Conservation (phyloP, 768 basidiomycete genomes). For the Kwoniella heveanensis region DNA sequence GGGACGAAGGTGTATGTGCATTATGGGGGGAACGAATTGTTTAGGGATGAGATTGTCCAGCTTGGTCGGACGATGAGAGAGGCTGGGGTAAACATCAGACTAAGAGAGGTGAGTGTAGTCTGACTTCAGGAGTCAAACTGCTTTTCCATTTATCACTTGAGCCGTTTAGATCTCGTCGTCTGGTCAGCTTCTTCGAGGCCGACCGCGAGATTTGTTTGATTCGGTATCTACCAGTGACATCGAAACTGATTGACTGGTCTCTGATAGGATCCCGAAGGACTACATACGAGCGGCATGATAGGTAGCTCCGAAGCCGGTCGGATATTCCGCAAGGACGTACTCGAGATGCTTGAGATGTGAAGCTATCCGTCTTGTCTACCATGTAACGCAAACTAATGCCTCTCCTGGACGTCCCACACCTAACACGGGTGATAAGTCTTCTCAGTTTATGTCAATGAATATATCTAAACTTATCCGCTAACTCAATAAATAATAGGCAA, state of each 20-base stretch:
- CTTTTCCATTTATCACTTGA: too few species aligned
- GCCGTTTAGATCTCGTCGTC: too few species aligned
- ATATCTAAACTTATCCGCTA: too few species aligned
- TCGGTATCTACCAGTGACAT: too few species aligned
- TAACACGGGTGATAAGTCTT: too few species aligned
- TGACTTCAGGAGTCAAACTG: too few species aligned
- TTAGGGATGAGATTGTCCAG: conserved; percentile 35
- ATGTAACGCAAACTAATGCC: too few species aligned
- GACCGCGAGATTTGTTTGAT: too few species aligned
- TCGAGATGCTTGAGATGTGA: conserved; percentile 7
- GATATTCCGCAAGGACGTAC: conserved; percentile 10
- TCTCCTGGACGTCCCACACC: too few species aligned
- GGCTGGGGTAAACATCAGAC: conserved; percentile 42
- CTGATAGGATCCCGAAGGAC: conserved; percentile 30
- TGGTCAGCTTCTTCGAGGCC: too few species aligned
- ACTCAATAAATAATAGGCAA: too few species aligned
- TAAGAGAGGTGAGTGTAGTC: conserved; percentile 45
- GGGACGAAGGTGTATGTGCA: conserved; percentile 40
- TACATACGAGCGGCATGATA: conserved; percentile 30
- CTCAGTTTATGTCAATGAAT: too few species aligned
- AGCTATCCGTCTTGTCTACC: not conserved
- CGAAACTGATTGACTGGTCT: not conserved
- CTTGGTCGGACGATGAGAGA: conserved; percentile 34
- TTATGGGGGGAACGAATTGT: conserved; percentile 41
- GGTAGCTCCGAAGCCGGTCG: conserved; percentile 8